These are phyloP conservation scores for Pyrenophora graminea DNA, from an alignment of 2,329 filamentous ascomycete species.

Conservation along the genomic window DNA sequence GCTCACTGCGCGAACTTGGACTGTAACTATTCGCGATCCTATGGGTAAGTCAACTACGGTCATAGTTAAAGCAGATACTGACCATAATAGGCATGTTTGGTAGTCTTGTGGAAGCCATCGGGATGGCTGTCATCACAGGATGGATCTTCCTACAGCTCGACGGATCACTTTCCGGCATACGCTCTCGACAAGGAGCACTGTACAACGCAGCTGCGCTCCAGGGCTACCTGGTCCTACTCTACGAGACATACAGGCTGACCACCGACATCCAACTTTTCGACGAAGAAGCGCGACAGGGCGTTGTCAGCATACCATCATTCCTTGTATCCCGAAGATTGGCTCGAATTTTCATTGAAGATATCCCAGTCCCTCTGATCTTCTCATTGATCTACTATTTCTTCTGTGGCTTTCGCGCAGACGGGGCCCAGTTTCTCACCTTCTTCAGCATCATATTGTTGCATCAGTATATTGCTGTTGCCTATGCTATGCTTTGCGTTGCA, in stretches of 20 bases:
- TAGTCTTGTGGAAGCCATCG: slow-evolving; percentile 69
- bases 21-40: slow-evolving; percentile 75
- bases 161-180: slow-evolving; percentile 70
- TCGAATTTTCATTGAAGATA: slow-evolving; percentile 70
- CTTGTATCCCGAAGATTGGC: slow-evolving; percentile 71
- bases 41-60: slow-evolving; percentile 56
- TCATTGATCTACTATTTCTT: slow-evolving; percentile 77
- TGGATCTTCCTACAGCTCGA: slow-evolving; percentile 73
- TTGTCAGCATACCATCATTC: slow-evolving; percentile 70
- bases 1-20: slow-evolving; percentile 69
- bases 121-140: slow-evolving; percentile 72
- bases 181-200: slow-evolving; percentile 72
- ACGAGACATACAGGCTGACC: slow-evolving; percentile 75
- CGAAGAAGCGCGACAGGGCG: slow-evolving; percentile 73
- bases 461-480: slow-evolving; percentile 74
- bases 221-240: slow-evolving; percentile 75
- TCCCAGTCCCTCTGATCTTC: slow-evolving; percentile 73
- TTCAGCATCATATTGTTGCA: slow-evolving; percentile 69
- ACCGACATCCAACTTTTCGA: slow-evolving; percentile 78
- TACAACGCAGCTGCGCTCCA: slow-evolving; percentile 74
- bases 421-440: slow-evolving; percentile 71
- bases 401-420: slow-evolving; percentile 70
- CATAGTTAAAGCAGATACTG: background rate
- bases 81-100: slow-evolving; percentile 58
- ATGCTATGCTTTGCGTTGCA: slow-evolving; percentile 70